Base-by-base conservation (phyloP, 2,329 filamentous ascomycete genomes). In the Thelonectria blattea region DNA sequence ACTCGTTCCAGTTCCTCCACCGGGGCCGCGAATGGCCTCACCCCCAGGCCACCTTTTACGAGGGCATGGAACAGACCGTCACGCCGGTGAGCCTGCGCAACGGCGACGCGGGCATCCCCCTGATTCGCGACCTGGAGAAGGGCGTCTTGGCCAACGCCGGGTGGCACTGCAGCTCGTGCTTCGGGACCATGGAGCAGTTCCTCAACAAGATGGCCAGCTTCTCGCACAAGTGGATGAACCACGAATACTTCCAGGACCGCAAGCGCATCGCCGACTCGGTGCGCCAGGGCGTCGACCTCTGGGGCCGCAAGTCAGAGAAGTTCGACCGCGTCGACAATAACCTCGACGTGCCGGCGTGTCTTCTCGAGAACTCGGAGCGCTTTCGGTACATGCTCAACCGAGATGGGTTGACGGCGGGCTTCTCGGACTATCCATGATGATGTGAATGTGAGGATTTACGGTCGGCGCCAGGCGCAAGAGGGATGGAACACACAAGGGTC, bases 91-190 rank as follows among this genome's bases (percentile, higher is more conserved):
- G 86, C 65, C 75, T 88, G 52, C 81, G 85, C 22, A 78, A 79
- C 63, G 76, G 80, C 43, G 78, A 81, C 54, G 76, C 78, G 46
- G 78, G 78, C 3, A 48, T 77, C 5, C 74, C 74, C 43, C 69
- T 78, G 1, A 62, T 77, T 1, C 74, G 78, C 32, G 72, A 73
- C 37, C 72, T 75, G 43, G 79, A 85, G 61, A 79, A 78, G 63
- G 78, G 74, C 8, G 75, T 78, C 6, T 62, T 87, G 34, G 72
- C 71, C 66, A 81, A 85, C 65, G 82, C 84, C 0, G 81, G 76
- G 0, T 89, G 86, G 86, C 85, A 88, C 71, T 89, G 86, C 76
- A 86, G 83, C 52, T 83, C 78, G 56, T 88, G 86, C 74, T 87
- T 87, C 69, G 74, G 78, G 17, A 87, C 83, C 0, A 73, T 88